Conservation (phyloP, 2,329 filamentous ascomycete species). For the Triangularia verruculosa region DNA sequence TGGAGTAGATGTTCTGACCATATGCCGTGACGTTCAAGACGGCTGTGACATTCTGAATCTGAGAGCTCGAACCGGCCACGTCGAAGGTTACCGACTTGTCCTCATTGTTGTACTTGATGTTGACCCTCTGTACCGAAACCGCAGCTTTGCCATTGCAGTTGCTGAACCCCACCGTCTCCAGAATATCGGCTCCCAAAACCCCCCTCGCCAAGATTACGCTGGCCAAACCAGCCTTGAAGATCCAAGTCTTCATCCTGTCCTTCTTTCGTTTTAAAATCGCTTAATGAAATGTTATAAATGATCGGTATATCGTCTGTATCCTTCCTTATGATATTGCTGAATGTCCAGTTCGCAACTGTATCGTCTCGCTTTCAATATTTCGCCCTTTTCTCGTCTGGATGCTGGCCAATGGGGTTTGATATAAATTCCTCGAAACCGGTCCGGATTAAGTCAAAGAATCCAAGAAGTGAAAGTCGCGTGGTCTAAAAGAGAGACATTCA, state of each 20-base stretch:
- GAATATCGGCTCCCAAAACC: conserved; percentile 65
- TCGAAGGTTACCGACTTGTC: conserved; percentile 76
- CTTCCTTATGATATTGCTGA: neutral
- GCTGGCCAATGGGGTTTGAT: neutral
- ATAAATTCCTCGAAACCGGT: conserved; percentile 23
- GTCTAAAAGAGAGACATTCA: conserved; percentile 28
- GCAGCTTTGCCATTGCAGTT: conserved; percentile 66
- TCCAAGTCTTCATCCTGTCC: conserved; percentile 3
- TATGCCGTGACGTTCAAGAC: conserved; percentile 77
- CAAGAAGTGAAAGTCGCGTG: conserved; percentile 17
- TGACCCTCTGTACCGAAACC: conserved; percentile 69
- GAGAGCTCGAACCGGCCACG: conserved; percentile 71
- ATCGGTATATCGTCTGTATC: neutral
- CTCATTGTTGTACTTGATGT: conserved; percentile 75
- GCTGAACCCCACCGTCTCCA: conserved; percentile 77
- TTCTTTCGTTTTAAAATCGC: neutral
- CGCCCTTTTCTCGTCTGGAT: neutral
- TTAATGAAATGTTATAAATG: neutral
- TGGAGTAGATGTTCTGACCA: conserved; percentile 74
- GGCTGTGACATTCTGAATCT: conserved; percentile 77
- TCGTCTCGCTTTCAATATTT: neutral
- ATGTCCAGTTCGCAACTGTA: neutral
- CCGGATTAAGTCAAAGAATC: conserved; percentile 18
- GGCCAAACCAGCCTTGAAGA: conserved; percentile 23
- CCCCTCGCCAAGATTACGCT: conserved; percentile 30